Percentiles rank a stretch among this genome's conserved stretches.
These are phyloP conservation scores for Rhizoclosmatium hyalinum DNA, from an alignment of 371 early-diverging fungal genomes.

Conservation along the genomic window DNA sequence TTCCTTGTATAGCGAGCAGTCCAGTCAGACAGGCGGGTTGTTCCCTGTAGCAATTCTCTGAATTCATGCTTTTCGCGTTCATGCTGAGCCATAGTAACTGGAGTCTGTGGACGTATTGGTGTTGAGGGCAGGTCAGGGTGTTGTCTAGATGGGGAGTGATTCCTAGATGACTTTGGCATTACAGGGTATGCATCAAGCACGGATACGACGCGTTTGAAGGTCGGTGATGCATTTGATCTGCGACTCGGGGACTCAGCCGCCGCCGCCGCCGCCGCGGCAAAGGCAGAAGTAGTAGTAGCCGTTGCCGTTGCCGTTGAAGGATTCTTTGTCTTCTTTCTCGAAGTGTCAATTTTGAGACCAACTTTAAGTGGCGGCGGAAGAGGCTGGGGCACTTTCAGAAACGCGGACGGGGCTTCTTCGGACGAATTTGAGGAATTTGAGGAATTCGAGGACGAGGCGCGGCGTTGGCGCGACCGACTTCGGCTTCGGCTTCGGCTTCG, in stretches of 20 bases:
- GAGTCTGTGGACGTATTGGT: constrained; percentile 17
- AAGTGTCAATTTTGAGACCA: not conserved
- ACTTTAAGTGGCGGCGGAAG: not conserved
- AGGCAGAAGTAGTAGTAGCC: no score
- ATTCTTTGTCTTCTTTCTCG: no score
- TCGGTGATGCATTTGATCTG: not conserved
- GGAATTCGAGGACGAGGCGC: not conserved
- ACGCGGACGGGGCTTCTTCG: no score
- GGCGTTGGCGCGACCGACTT: not conserved
- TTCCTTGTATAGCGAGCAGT: constrained; percentile 8
- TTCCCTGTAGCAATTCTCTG: constrained; percentile 4
- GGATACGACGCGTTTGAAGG: not conserved
- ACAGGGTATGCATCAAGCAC: not conserved
- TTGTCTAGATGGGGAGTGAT: not conserved
- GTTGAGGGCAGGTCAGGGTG: not conserved
- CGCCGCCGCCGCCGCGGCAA: no score
- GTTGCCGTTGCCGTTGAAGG: no score
- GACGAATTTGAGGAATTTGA: no score
- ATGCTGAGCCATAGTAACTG: constrained; percentile 1
- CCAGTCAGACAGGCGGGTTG: constrained; percentile 16
- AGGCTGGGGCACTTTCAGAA: no score
- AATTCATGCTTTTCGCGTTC: constrained; percentile 6
- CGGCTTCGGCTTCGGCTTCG: not conserved
- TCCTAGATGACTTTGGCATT: not conserved
- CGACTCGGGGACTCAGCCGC: no score